Conservation (phyloP, 345 rosid species). For the Abelmoschus esculentus region DNA sequence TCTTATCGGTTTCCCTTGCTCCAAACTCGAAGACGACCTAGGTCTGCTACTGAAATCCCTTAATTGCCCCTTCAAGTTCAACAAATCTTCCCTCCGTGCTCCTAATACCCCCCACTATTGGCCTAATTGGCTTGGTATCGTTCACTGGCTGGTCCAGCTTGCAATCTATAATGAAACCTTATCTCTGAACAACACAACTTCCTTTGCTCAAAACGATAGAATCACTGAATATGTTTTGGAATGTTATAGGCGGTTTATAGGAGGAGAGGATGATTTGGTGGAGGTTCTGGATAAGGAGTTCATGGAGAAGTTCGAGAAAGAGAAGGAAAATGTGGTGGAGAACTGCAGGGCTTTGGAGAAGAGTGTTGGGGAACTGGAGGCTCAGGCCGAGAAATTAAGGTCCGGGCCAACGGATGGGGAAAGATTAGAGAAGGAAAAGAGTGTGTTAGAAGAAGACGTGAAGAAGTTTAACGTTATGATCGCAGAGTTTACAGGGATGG, state of each 20-base stretch:
- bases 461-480: slow-evolving; percentile 57
- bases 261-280: slow-evolving; percentile 55
- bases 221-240: slow-evolving; percentile 35
- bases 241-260: slow-evolving; percentile 46
- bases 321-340: slow-evolving; percentile 36
- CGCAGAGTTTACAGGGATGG: slow-evolving; percentile 32
- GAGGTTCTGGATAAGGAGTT: slow-evolving; percentile 47
- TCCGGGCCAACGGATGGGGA: slow-evolving; percentile 56
- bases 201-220: slow-evolving; percentile 28
- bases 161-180: slow-evolving; percentile 23
- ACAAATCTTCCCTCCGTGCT: slow-evolving; percentile 69
- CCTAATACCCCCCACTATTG: slow-evolving; percentile 92
- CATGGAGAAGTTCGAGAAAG: slow-evolving; percentile 45
- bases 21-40: slow-evolving; percentile 71
- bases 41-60: slow-evolving; percentile 43
- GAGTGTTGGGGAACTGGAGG: slow-evolving; percentile 32
- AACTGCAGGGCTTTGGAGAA: slow-evolving; percentile 28
- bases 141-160: slow-evolving; percentile 74
- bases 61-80: slow-evolving; percentile 62
- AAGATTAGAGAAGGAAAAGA: slow-evolving; percentile 40
- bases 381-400: slow-evolving; percentile 35
- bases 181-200: too few species aligned
- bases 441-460: slow-evolving; percentile 59
- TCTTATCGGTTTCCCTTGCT: slow-evolving; percentile 37
- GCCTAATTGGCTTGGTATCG: slow-evolving; percentile 63